A percentile compares a stretch with the other conserved stretches of the same genome.
Evolutionary conservation across 2,329 filamentous ascomycete genomes (phyloP).

Genomic region (Biscogniauxia mediterranea): DNA sequence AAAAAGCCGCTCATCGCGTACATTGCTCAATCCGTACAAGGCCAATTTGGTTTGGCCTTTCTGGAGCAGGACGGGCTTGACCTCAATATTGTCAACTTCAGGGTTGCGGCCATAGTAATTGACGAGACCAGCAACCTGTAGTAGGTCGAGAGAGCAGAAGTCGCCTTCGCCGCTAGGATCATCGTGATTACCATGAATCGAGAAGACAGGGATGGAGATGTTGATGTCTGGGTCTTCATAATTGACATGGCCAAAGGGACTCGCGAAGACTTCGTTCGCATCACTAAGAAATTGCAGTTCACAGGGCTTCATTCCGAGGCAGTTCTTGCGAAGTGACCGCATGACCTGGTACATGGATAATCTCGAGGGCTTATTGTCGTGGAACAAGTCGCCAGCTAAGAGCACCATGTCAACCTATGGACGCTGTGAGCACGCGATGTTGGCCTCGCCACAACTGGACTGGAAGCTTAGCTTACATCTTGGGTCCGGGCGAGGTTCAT

Average conservation of each 20-base stretch:
- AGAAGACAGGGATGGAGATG: slow-evolving; percentile 94
- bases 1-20: slow-evolving; percentile 91
- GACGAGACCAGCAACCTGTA: slow-evolving; percentile 86
- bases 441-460: not conserved
- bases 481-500: slow-evolving; percentile 82
- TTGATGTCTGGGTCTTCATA: slow-evolving; percentile 98
- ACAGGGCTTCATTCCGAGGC: slow-evolving; percentile 91
- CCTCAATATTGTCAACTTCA: slow-evolving; percentile 87
- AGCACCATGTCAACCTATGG: slow-evolving; percentile 92
- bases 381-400: slow-evolving; percentile 91
- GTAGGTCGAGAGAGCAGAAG: slow-evolving; percentile 82
- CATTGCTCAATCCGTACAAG: slow-evolving; percentile 91
- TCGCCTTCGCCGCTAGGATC: slow-evolving; percentile 96
- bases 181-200: slow-evolving; percentile 97
- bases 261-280: slow-evolving; percentile 84
- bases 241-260: slow-evolving; percentile 90
- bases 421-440: slow-evolving; percentile 8
- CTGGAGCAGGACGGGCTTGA: slow-evolving; percentile 89
- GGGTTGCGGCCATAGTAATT: slow-evolving; percentile 95
- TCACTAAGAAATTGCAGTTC: slow-evolving; percentile 94
- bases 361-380: slow-evolving; percentile 95
- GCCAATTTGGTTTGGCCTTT: slow-evolving; percentile 93
- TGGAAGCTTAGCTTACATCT: slow-evolving; percentile 58
- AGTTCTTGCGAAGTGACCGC: slow-evolving; percentile 89
- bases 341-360: slow-evolving; percentile 98